Conservation (phyloP, 169 alveolate genomes). For the Plasmodium reichenowi region DNA sequence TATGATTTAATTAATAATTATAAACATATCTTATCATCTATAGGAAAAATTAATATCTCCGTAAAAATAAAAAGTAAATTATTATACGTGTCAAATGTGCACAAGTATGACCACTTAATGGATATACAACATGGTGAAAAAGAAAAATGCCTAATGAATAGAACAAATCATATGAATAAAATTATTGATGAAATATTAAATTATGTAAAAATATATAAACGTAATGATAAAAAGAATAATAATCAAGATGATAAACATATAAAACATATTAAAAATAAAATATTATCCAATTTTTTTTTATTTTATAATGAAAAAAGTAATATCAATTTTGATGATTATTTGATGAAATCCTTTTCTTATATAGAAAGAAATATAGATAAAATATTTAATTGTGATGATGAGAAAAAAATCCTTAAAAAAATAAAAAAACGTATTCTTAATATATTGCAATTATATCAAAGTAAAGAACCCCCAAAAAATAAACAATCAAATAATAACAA, state of each 20-base stretch:
- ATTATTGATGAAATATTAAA: slow-evolving; percentile 23
- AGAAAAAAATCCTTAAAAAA: slow-evolving; percentile 8
- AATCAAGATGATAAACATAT: background rate
- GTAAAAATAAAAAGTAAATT: slow-evolving; percentile 11
- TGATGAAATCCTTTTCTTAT: slow-evolving; percentile 19
- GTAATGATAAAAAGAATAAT: background rate
- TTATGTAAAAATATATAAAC: slow-evolving; percentile 15
- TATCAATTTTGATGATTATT: background rate
- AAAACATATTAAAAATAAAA: background rate
- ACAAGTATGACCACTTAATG: slow-evolving; percentile 20
- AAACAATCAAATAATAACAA: no score
- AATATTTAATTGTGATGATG: slow-evolving; percentile 14
- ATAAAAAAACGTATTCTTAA: slow-evolving; percentile 3
- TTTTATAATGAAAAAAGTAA: slow-evolving; percentile 9
- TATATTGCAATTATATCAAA: slow-evolving; percentile 15
- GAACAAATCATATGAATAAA: background rate
- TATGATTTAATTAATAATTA: slow-evolving; percentile 35
- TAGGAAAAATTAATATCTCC: slow-evolving; percentile 49
- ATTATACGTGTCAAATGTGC: slow-evolving; percentile 3
- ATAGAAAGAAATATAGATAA: slow-evolving; percentile 23
- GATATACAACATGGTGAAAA: slow-evolving; percentile 1
- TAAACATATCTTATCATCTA: slow-evolving; percentile 26
- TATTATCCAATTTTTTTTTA: slow-evolving; percentile 1
- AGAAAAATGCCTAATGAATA: background rate
- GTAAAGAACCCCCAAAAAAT: background rate